Evolutionary conservation across 495 filamentous ascomycete genomes (phyloP), one percentile per base, ranked within the genome.

Genomic region (Neurospora discreta): DNA sequence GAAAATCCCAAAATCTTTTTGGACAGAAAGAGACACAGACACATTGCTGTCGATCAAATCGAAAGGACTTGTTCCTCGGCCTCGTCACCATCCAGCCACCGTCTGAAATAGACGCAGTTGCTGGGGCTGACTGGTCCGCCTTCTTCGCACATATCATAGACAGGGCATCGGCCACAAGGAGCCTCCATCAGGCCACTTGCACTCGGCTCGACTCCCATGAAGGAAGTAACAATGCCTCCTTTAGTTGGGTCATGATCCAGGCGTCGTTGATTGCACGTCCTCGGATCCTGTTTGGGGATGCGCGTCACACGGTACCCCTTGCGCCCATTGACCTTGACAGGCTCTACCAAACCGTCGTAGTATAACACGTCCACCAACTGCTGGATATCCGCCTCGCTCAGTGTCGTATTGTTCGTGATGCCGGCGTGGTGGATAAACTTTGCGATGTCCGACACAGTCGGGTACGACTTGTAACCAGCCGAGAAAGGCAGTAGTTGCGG

Each of bases 91-190:
- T 83, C 81, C 23, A 97, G 80, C 95, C 95, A 98, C 5, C 90
- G 86, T 70, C 89, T 85, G 77, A 96, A 98, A 76, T 98, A 99
- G 52, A 93, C 91, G 79, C 95, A 99, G 68, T 87, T 97, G 71
- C 90, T 91, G 1, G 95, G 92, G 78, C 90, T 95, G 41, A 98
- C 92, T 10, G 91, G 91, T 1, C 93, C 94, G 7, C 91, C 93
- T 70, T 95, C 92, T 68, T 90, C 90, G 80, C 95, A 99, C 23
- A 97, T 84, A 44, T 91, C 88, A 81, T 97, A 96, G n/a, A 98
- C 95, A 0, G 96, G 95, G 79, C 95, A 99, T 73, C 88, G 84
- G 18, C 93, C 95, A 83, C 95, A 99, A 9, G 95, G 95, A 3
- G 90, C 89, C 75, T 97, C 93, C 1, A 91, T 95, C 77, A 96